Percentiles rank a stretch among this genome's conserved stretches.
Conservation (phyloP, 2,329 filamentous ascomycete genomes). For the Exophiala mesophila region DNA sequence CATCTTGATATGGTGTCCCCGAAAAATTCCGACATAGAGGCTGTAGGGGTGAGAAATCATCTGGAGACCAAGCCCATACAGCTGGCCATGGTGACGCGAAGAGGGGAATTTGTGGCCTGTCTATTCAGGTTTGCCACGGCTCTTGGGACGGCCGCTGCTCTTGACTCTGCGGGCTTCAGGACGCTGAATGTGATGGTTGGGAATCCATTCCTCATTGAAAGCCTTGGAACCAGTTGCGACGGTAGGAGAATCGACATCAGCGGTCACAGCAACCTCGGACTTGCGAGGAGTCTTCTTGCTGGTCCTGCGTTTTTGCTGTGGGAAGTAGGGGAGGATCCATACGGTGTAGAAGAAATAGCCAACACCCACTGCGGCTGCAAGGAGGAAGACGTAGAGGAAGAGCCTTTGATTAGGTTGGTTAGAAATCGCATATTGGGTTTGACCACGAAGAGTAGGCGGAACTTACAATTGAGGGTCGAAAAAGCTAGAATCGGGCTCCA, state of each 20-base stretch:
- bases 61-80: no score
- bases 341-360: slow-evolving; percentile 98
- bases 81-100: neutral
- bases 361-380: slow-evolving; percentile 69
- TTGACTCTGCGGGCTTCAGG: slow-evolving; percentile 64
- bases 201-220: slow-evolving; percentile 94
- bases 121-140: slow-evolving; percentile 32
- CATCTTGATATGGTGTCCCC: no score
- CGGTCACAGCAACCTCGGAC: slow-evolving; percentile 57
- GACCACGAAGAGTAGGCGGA: no score
- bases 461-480: slow-evolving; percentile 93
- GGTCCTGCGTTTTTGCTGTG: slow-evolving; percentile 57
- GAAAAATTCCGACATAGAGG: no score
- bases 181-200: slow-evolving; percentile 79
- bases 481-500: slow-evolving; percentile 85
- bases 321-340: slow-evolving; percentile 94
- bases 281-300: slow-evolving; percentile 58
- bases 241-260: slow-evolving; percentile 66
- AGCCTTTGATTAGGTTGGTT: slow-evolving; percentile 55
- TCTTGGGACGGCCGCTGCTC: slow-evolving; percentile 40
- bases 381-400: slow-evolving; percentile 93
- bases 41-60: no score
- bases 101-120: neutral
- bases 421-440: no score
- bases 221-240: slow-evolving; percentile 65